Evolutionary conservation across 805 yeast species (phyloP), one percentile per base, ranked within the genome.

Genomic region (Lachancea waltii): DNA sequence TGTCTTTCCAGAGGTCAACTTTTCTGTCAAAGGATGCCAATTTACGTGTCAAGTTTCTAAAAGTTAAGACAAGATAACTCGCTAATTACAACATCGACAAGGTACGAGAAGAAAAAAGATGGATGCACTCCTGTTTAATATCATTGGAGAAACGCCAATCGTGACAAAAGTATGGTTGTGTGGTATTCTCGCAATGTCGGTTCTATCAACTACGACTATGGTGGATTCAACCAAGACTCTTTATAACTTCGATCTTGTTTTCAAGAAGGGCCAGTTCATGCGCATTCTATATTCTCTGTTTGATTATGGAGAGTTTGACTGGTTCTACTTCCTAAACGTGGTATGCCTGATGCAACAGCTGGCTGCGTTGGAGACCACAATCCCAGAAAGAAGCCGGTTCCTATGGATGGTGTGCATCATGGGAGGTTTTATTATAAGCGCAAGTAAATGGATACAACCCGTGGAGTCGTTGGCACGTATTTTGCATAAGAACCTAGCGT

Each of bases 141-240:
- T 57, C 17, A 35, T 56, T 7, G 58, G 49, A 9, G 59, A 52
- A 32, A 42, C 56, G 3, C 75, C 75, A 0, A 60, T 64, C 2
- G 67, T 69, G 9, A 70, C 75, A 1, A 57, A 68, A 41, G 30
- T 51, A 1, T 65, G 67, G 60, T 45, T 60, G 2, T 18, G 60
- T 1, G 68, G 68, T 1, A 54, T 66, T n/a, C 46, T 64, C 4
- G 58, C 52, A 4, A 46, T 65, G 11, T 58, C 69, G 2, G 38
- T 61, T 5, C 47, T 65, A 15, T 63, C 60, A 16, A 51, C 56
- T 31, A 49, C 63, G 0, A 67, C 67, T 2, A 42, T 58, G 3
- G 35, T 69, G 3, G 58, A 57, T 19, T 41, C 48, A 7, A 41
- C 54, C 5, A 65, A 62, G 44, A 48, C 60, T 16, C 49, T 55